phyloP scores from a whole-genome alignment of 352 stramenopile genomes.

The Pythium vanterpoolii region DNA sequence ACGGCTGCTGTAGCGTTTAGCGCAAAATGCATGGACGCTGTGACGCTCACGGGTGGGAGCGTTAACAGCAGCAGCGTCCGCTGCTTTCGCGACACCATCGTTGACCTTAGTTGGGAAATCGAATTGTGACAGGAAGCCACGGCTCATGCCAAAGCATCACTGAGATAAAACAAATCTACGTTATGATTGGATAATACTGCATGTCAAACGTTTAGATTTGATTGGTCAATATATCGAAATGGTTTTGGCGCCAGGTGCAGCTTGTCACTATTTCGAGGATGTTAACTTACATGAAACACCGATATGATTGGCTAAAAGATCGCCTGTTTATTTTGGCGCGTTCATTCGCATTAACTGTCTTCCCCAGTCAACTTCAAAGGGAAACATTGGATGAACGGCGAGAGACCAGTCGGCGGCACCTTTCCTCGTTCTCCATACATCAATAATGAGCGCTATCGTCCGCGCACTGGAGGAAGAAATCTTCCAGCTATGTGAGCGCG shows the following conservation, averaged over 20 bases:
- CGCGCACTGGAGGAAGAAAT: constrained; percentile 47
- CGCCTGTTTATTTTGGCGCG: constrained; percentile 21
- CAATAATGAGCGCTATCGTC: constrained; percentile 32
- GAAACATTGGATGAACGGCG: background rate
- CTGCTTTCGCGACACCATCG: constrained; percentile 35
- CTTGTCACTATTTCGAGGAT: background rate
- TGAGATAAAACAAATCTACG: background rate
- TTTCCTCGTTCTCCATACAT: background rate
- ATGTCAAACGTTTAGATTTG: no score
- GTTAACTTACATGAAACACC: constrained; percentile 8
- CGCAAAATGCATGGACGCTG: background rate
- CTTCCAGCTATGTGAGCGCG: constrained; percentile 29
- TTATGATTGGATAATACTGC: constrained; percentile 13
- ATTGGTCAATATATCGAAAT: background rate
- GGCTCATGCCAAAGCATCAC: no score
- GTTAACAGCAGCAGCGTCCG: constrained; percentile 50
- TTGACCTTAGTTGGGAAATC: background rate
- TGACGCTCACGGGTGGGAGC: constrained; percentile 36
- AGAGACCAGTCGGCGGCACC: background rate
- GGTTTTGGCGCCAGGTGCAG: constrained; percentile 1
- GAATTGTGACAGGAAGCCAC: background rate
- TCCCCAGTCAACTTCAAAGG: constrained; percentile 13
- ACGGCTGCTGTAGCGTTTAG: background rate
- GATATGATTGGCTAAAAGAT: constrained; percentile 18
- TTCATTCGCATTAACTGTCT: background rate